A percentile compares a stretch with the other conserved stretches of the same genome.
phyloP scores from a whole-genome alignment of 140 eudicot species.

The Ambrosia hybrid region DNA sequence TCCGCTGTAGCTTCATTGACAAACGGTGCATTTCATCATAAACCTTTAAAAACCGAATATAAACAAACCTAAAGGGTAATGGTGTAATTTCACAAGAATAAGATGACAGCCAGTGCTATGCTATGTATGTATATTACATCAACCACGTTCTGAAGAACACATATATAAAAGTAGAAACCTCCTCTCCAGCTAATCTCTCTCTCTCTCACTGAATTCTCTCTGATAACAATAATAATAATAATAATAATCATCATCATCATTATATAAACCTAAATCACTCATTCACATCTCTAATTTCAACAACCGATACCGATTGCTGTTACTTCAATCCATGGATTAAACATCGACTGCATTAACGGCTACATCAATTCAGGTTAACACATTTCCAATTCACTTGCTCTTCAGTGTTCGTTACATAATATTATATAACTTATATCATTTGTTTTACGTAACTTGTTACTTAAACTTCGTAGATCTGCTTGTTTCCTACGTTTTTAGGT shows the following conservation, averaged over 20 bases:
- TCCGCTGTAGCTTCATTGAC: too few species aligned
- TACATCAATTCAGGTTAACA: conserved; percentile 18
- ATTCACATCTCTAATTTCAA: conserved; percentile 13
- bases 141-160: conserved; percentile 29
- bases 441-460: conserved; percentile 2
- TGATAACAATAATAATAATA: neutral
- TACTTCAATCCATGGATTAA: conserved; percentile 31
- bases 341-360: conserved; percentile 21
- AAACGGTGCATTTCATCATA: too few species aligned
- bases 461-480: conserved; percentile 31
- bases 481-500: conserved; percentile 2
- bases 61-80: neutral
- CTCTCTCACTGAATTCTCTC: neutral
- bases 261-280: neutral
- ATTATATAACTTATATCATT: neutral
- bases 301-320: neutral
- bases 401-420: neutral
- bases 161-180: conserved; percentile 20
- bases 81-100: neutral
- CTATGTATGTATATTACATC: conserved; percentile 1
- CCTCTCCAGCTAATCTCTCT: conserved; percentile 15
- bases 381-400: conserved; percentile 12
- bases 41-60: too few species aligned
- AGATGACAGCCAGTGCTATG: neutral
- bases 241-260: neutral